Conservation (phyloP, 768 basidiomycete genomes). For the Lactarius tabidus region DNA sequence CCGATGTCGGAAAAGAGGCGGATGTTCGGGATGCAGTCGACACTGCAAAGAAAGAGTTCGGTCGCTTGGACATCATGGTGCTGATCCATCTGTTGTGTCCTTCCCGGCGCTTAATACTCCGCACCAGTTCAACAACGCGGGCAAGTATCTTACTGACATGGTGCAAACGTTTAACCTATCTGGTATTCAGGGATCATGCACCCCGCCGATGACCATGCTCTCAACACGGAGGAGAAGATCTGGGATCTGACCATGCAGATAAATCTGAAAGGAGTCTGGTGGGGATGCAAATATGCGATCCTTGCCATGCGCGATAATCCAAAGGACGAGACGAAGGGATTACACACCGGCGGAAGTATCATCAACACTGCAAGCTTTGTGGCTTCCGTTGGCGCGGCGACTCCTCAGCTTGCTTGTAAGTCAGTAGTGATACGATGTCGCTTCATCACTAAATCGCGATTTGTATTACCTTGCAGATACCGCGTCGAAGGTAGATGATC, state of each 20-base stretch:
- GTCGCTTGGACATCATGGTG: conserved; percentile 95
- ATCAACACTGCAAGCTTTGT: conserved; percentile 99
- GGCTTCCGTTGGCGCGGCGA: conserved; percentile 91
- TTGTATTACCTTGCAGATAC: conserved; percentile 57
- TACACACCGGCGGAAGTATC: conserved; percentile 83
- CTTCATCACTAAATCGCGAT: neutral
- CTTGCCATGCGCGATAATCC: conserved; percentile 94
- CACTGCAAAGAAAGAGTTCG: conserved; percentile 75
- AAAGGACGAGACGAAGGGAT: conserved; percentile 71
- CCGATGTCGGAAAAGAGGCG: conserved; percentile 85
- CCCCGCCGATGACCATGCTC: conserved; percentile 86
- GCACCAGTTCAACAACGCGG: conserved; percentile 87
- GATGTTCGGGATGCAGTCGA: conserved; percentile 84
- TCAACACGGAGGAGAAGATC: conserved; percentile 94
- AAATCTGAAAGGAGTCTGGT: conserved; percentile 99
- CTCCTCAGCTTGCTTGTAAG: conserved; percentile 96
- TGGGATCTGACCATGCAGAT: conserved; percentile 94
- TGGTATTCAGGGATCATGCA: conserved; percentile 87
- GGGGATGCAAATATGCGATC: conserved; percentile 97
- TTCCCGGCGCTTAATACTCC: neutral
- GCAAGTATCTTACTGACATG: conserved; percentile 35
- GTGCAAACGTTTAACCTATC: neutral
- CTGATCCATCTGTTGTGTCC: conserved; percentile 26
- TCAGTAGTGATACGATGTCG: conserved; percentile 20
- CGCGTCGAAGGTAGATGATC: conserved; percentile 70